Percentiles rank a stretch among this genome's conserved stretches.
phyloP scores from a whole-genome alignment of 805 yeast genomes.

The Myxozyma lipomycoides region DNA sequence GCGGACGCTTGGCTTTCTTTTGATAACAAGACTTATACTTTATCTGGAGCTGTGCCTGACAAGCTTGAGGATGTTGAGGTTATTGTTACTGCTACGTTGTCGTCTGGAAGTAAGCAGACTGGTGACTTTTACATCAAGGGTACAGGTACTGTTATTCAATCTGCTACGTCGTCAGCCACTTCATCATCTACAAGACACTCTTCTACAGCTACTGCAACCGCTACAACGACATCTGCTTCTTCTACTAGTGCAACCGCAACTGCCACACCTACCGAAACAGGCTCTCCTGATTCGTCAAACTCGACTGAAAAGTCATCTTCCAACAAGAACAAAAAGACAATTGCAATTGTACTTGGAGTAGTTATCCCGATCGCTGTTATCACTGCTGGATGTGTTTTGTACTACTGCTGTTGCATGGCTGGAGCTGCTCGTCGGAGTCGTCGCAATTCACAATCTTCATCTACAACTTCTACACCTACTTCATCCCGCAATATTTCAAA shows the following conservation, averaged over 20 bases:
- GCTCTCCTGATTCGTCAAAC: constrained; percentile 27
- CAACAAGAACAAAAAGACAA: constrained; percentile 42
- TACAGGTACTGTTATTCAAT: constrained; percentile 26
- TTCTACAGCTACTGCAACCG: constrained; percentile 30
- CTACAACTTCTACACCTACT: constrained; percentile 16
- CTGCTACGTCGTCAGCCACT: constrained; percentile 26
- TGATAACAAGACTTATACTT: constrained; percentile 55
- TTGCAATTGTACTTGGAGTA: constrained; percentile 92
- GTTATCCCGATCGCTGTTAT: constrained; percentile 63
- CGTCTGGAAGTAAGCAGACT: constrained; percentile 34
- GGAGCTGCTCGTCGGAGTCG: constrained; percentile 15
- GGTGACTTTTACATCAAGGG: constrained; percentile 36
- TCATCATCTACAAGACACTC: constrained; percentile 35
- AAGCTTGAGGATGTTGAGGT: constrained; percentile 41
- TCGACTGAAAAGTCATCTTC: constrained; percentile 26
- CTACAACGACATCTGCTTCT: constrained; percentile 31
- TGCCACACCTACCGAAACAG: constrained; percentile 33
- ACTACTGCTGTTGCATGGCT: constrained; percentile 50
- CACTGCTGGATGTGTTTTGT: constrained; percentile 46
- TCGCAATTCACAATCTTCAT: constrained; percentile 11
- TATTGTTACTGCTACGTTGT: constrained; percentile 53
- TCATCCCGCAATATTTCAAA: constrained; percentile 17
- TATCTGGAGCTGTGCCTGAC: constrained; percentile 62
- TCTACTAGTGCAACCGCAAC: constrained; percentile 28
- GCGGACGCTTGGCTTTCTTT: constrained; percentile 59